A percentile compares a stretch with the other conserved stretches of the same genome.
These are phyloP conservation scores for Aspergillus luchuensis DNA, from an alignment of 2,329 filamentous ascomycete genomes.

Conservation along the genomic window DNA sequence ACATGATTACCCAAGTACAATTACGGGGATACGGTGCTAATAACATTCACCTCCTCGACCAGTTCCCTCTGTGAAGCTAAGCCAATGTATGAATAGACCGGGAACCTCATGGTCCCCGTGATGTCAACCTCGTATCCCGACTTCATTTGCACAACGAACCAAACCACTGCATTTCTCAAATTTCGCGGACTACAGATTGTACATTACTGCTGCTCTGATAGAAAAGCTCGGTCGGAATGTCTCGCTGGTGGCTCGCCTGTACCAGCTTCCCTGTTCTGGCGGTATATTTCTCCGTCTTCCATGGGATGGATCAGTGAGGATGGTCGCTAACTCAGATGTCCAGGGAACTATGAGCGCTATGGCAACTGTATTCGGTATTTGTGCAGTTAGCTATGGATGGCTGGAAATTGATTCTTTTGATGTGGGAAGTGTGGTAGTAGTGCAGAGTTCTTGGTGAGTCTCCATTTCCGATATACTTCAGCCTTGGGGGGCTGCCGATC, in stretches of 20 bases:
- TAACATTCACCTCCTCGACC: no score
- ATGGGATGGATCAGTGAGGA: no score
- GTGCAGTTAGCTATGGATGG: background rate
- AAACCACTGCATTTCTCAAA: background rate
- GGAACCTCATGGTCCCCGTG: background rate
- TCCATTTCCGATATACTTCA: no score
- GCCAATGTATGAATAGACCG: no score
- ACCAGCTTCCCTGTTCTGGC: slow-evolving; percentile 6
- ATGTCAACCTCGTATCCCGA: background rate
- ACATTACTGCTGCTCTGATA: no score
- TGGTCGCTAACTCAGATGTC: background rate
- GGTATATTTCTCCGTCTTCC: background rate
- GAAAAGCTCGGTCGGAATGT: background rate
- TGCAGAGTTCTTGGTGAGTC: background rate
- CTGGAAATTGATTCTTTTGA: background rate
- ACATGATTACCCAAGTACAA: background rate
- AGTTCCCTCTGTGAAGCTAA: no score
- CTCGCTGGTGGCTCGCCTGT: slow-evolving; percentile 2
- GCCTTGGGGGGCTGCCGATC: background rate
- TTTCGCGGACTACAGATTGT: background rate
- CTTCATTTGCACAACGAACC: background rate
- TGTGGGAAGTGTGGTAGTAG: background rate
- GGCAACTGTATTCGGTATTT: background rate
- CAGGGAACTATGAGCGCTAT: background rate
- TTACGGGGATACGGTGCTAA: no score